Evolutionary conservation across 2,329 filamentous ascomycete genomes (phyloP), one percentile per base, ranked within the genome.

Genomic region (Fusarium aywerte): DNA sequence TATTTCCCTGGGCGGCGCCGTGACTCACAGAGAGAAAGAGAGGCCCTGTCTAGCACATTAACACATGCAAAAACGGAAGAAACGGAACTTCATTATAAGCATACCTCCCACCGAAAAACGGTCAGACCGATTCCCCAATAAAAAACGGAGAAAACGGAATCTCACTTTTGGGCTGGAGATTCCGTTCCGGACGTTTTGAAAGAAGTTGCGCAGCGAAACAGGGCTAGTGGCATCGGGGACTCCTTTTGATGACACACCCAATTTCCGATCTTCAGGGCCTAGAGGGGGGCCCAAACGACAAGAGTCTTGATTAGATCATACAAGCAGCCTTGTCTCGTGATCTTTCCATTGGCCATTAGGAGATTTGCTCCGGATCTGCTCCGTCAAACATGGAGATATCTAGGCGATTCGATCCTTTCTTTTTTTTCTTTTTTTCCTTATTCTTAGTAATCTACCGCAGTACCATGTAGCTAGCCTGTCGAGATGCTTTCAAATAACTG

Each of bases 181-280:
- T 66, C 55, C 48, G 69, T 62, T 69, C 57, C 36, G 33, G 44
- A n/a, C 31, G 64, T 70, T 70, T 71, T 49, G n/a, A n/a, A n/a
- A 12, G 10, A 27, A 25, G n/a, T 48, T 25, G 45, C 18, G n/a
- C 16, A 18, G 32, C 45, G 49, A 55, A 58, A 47, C 54, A 45
- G 36, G 23, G 11, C 38, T 72, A 72, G 67, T 48, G 29, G 35
- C 39, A 54, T 72, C 65, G 55, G 55, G 36, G 53, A 66, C 65
- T 73, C 71, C 71, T 25, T 69, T 69, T 61, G 71, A 73, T 73
- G 61, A 54, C 71, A 62, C 54, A 64, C 58, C 58, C 56, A 73
- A 73, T 73, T 69, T 72, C 69, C 71, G 71, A 72, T 73, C 38
- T 42, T 52, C 39, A 62, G 45, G 48, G 29, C 54, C 60, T 23